A percentile compares a stretch with the other conserved stretches of the same genome.
Evolutionary conservation across 768 basidiomycete genomes (phyloP).

Genomic region (Tulasnella calospora): DNA sequence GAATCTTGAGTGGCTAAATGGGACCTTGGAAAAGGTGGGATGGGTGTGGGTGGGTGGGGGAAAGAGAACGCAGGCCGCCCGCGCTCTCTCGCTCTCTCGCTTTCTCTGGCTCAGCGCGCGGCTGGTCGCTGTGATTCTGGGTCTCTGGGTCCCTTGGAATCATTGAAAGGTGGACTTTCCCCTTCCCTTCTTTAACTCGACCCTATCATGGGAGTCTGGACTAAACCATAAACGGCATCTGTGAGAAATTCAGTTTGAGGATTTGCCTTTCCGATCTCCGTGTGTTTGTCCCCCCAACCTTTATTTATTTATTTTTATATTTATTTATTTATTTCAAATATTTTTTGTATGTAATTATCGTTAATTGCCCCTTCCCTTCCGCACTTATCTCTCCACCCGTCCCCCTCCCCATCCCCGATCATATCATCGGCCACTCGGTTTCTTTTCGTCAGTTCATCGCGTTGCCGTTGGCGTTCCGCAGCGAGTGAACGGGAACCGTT

Average conservation of each 20-base stretch:
- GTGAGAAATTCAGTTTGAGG: constrained; percentile 9
- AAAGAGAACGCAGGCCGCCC: not conserved
- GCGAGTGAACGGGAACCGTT: not conserved
- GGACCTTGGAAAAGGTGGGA: not conserved
- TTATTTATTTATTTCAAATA: not conserved
- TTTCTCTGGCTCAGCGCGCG: not conserved
- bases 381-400: not conserved
- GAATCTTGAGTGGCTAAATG: constrained; percentile 16
- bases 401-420: not conserved
- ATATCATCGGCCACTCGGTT: not conserved
- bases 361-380: not conserved
- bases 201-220: not conserved
- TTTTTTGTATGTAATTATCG: constrained; percentile 3
- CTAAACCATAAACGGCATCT: not conserved
- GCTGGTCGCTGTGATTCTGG: too few species aligned
- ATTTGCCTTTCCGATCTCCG: constrained; percentile 24
- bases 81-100: not conserved
- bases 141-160: constrained; percentile 7
- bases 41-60: not conserved
- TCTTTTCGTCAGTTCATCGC: constrained; percentile 9
- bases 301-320: not conserved
- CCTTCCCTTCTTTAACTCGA: not conserved
- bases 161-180: not conserved
- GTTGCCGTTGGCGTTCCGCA: not conserved
- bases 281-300: not conserved